A percentile compares a stretch with the other conserved stretches of the same genome.
Evolutionary conservation across 2,329 filamentous ascomycete genomes (phyloP).

Genomic region (Lachnellula subtilissima): DNA sequence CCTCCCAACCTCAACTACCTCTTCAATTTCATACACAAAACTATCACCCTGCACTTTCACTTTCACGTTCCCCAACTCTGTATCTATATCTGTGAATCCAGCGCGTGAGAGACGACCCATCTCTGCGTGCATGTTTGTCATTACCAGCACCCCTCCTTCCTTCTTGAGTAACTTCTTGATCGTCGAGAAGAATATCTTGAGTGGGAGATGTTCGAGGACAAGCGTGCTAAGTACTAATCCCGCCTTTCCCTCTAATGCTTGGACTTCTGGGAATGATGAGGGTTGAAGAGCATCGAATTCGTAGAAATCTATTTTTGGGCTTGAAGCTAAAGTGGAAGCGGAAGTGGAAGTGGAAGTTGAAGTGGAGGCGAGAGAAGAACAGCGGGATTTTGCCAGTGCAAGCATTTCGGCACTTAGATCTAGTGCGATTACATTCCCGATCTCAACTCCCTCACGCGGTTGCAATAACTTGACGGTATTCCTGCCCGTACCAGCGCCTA

Average conservation of each 20-base stretch:
- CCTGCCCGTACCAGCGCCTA: slow-evolving; percentile 62
- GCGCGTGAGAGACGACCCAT: slow-evolving; percentile 58
- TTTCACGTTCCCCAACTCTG: slow-evolving; percentile 33
- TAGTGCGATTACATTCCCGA: slow-evolving; percentile 35
- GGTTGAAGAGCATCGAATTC: slow-evolving; percentile 25
- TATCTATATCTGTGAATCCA: slow-evolving; percentile 54
- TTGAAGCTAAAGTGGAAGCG: background rate
- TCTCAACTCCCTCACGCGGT: slow-evolving; percentile 9
- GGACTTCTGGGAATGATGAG: slow-evolving; percentile 17
- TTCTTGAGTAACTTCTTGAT: slow-evolving; percentile 39
- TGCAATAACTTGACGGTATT: slow-evolving; percentile 51
- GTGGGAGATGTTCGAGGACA: slow-evolving; percentile 59
- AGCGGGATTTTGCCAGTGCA: slow-evolving; percentile 39
- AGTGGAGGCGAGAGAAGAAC: background rate
- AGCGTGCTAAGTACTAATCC: slow-evolving; percentile 54
- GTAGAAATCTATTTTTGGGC: slow-evolving; percentile 10
- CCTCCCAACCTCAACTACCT: slow-evolving; percentile 47
- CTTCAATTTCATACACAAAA: slow-evolving; percentile 48
- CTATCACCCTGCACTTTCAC: slow-evolving; percentile 56
- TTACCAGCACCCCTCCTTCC: slow-evolving; percentile 43
- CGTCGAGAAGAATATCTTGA: slow-evolving; percentile 45
- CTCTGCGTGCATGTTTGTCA: slow-evolving; percentile 66
- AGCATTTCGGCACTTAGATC: slow-evolving; percentile 56
- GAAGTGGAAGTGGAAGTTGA: background rate
- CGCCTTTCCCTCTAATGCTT: slow-evolving; percentile 7